These are phyloP conservation scores for Neocucurbitaria cava DNA, from an alignment of 2,329 filamentous ascomycete species.

Conservation along the genomic window DNA sequence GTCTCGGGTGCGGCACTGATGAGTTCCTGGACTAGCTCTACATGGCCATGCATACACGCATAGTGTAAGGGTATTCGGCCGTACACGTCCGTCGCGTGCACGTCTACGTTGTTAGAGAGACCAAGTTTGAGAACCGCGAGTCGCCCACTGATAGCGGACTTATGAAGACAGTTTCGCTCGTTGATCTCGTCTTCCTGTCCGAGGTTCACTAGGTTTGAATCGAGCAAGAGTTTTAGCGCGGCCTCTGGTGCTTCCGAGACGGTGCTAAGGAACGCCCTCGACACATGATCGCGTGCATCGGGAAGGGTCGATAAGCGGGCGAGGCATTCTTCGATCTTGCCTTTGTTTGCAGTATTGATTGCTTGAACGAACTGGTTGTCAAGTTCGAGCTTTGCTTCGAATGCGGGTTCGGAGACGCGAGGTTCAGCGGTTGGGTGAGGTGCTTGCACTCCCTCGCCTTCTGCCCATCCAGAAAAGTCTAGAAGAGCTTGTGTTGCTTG, in stretches of 20 bases:
- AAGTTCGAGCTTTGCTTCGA: constrained; percentile 82
- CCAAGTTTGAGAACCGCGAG: constrained; percentile 77
- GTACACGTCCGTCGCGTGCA: constrained; percentile 87
- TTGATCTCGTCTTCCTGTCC: constrained; percentile 97
- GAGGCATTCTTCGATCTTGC: constrained; percentile 81
- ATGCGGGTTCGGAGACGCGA: constrained; percentile 39
- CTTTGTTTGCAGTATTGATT: constrained; percentile 80
- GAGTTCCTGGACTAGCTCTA: constrained; percentile 81
- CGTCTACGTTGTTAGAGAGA: constrained; percentile 76
- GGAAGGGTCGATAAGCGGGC: constrained; percentile 68
- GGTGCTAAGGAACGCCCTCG: constrained; percentile 86
- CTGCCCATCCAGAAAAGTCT: constrained; percentile 94
- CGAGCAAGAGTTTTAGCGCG: constrained; percentile 76
- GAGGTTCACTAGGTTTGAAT: constrained; percentile 85
- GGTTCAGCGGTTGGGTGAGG: constrained; percentile 44
- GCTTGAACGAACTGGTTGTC: constrained; percentile 89
- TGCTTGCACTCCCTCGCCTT: constrained; percentile 88
- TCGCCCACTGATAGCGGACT: constrained; percentile 94
- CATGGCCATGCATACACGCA: constrained; percentile 89
- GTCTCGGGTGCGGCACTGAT: constrained; percentile 74
- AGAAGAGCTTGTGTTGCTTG: constrained; percentile 96
- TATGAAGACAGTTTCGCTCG: constrained; percentile 93
- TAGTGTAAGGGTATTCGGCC: constrained; percentile 94
- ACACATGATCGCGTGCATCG: constrained; percentile 77
- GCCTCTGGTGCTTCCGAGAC: constrained; percentile 84